phyloP scores from a whole-genome alignment of 179 eudicot species.

The Camellia oleifera region DNA sequence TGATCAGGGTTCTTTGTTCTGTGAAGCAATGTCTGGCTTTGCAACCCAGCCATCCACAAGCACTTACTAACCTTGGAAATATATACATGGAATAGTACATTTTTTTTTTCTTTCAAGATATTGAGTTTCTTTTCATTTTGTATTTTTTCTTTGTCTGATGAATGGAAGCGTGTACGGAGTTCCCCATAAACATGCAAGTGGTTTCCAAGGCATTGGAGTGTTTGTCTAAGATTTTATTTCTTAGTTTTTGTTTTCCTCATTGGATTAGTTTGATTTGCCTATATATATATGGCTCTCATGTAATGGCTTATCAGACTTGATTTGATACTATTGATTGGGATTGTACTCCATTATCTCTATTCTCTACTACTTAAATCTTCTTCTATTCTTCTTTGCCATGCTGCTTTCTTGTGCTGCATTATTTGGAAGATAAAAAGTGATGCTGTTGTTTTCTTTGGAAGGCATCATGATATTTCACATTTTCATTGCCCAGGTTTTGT shows the following conservation, averaged over 20 bases:
- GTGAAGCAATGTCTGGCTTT: constrained; percentile 88
- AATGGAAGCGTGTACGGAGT: neutral
- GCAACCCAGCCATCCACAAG: constrained; percentile 94
- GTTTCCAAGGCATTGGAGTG: neutral
- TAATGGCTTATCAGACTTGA: no score
- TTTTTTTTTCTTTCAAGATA: constrained; percentile 4
- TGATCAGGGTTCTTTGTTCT: constrained; percentile 18
- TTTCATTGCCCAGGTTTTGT: neutral
- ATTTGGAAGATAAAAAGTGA: neutral
- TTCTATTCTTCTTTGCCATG: no score
- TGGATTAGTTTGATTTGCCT: no score
- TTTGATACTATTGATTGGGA: no score
- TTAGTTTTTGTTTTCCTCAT: no score
- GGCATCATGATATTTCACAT: neutral
- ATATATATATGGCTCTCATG: no score
- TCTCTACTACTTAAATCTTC: no score
- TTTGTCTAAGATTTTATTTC: no score
- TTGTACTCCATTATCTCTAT: no score
- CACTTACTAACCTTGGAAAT: constrained; percentile 94
- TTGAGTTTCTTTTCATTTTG: neutral
- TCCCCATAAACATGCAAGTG: neutral
- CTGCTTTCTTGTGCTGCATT: no score
- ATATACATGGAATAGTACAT: constrained; percentile 92
- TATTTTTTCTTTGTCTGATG: neutral
- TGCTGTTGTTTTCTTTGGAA: neutral